A percentile compares a stretch with the other conserved stretches of the same genome.
These are phyloP conservation scores for Boletellus ananas DNA, from an alignment of 768 basidiomycete species.

Conservation along the genomic window DNA sequence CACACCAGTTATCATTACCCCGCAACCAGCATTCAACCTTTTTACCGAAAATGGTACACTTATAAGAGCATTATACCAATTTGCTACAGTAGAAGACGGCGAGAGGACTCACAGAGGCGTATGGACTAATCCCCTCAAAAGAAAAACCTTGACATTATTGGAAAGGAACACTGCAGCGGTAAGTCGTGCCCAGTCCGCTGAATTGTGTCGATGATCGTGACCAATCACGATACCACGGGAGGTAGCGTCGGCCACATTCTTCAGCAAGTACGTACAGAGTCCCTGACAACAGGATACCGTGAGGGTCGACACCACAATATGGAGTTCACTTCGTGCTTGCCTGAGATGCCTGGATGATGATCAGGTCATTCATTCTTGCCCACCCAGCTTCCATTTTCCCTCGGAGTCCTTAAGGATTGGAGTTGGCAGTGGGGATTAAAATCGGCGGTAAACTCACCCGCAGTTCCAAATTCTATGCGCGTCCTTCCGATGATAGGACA, in stretches of 20 bases:
- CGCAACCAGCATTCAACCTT: constrained; percentile 64
- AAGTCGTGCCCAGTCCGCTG: constrained; percentile 70
- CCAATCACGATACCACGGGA: constrained; percentile 75
- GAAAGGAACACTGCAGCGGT: constrained; percentile 69
- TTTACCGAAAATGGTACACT: constrained; percentile 82
- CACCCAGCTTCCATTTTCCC: constrained; percentile 87
- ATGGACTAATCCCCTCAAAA: constrained; percentile 67
- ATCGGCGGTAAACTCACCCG: constrained; percentile 44
- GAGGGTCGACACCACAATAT: not conserved
- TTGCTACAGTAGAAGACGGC: not conserved
- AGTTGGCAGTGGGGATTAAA: not conserved
- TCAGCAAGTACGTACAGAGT: constrained; percentile 65
- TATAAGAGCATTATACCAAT: constrained; percentile 1
- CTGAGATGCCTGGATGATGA: constrained; percentile 79
- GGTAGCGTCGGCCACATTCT: constrained; percentile 49
- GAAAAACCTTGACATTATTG: constrained; percentile 63
- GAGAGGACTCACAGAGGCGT: constrained; percentile 62
- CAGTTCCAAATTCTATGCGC: constrained; percentile 85
- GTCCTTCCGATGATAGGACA: constrained; percentile 34
- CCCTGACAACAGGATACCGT: constrained; percentile 45
- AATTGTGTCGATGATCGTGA: constrained; percentile 82
- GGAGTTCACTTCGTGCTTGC: constrained; percentile 30
- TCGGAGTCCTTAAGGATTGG: constrained; percentile 51
- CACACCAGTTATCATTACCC: constrained; percentile 87
- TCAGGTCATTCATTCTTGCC: constrained; percentile 89